Percentiles rank a stretch among this genome's conserved stretches.
These are phyloP conservation scores for Yarrowia phangngaensis DNA, from an alignment of 805 yeast species.

Conservation along the genomic window DNA sequence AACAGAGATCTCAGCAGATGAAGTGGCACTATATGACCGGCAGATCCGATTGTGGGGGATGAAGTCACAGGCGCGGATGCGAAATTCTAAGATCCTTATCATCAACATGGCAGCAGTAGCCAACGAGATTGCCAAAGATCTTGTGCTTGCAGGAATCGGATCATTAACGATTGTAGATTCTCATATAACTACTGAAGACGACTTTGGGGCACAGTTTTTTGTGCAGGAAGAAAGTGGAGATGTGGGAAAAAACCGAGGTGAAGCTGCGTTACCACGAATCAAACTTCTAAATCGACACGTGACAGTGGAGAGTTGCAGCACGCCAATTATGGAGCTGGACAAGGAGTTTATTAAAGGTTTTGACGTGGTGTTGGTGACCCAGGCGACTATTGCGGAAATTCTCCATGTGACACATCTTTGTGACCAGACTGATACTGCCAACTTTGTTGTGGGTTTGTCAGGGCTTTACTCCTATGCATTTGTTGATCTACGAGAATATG, in stretches of 20 bases:
- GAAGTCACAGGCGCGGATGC: slow-evolving; percentile 72
- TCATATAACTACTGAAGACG: slow-evolving; percentile 52
- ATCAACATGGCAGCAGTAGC: slow-evolving; percentile 75
- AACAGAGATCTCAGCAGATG: no score
- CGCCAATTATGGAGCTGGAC: slow-evolving; percentile 35
- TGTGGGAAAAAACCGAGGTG: slow-evolving; percentile 55
- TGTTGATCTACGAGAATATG: slow-evolving; percentile 68
- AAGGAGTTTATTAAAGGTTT: slow-evolving; percentile 50
- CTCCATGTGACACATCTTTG: slow-evolving; percentile 50
- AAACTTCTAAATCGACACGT: slow-evolving; percentile 80
- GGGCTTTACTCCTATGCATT: slow-evolving; percentile 84
- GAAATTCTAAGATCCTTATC: slow-evolving; percentile 66
- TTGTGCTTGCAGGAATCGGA: slow-evolving; percentile 86
- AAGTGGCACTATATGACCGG: slow-evolving; percentile 86
- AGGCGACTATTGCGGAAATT: slow-evolving; percentile 37
- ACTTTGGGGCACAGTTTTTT: slow-evolving; percentile 73
- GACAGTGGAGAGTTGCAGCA: slow-evolving; percentile 46
- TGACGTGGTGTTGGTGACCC: slow-evolving; percentile 74
- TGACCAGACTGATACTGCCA: slow-evolving; percentile 55
- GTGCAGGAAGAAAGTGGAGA: slow-evolving; percentile 48
- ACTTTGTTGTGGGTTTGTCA: slow-evolving; percentile 63
- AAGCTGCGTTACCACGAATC: slow-evolving; percentile 53
- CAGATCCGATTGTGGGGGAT: slow-evolving; percentile 96
- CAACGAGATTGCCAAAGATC: slow-evolving; percentile 75
- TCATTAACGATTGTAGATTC: slow-evolving; percentile 65